Conservation (phyloP, 192 early-diverging fungal genomes). For the Rhizoclosmatium sp. region DNA sequence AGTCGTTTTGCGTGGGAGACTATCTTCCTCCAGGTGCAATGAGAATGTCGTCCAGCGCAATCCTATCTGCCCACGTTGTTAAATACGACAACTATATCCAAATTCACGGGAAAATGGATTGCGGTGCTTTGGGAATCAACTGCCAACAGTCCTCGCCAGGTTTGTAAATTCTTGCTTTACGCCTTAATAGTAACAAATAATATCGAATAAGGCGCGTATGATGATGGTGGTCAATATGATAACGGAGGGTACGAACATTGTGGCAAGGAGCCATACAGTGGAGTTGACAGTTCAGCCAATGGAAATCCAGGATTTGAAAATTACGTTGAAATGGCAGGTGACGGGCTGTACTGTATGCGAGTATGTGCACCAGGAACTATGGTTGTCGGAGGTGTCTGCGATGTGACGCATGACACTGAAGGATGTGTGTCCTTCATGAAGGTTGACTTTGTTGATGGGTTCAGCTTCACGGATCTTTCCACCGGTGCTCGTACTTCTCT, state of each 20-base stretch:
- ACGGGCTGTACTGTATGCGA: slow-evolving; percentile 2
- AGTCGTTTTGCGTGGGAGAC: slow-evolving; percentile 40
- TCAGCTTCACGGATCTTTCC: background rate
- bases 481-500: background rate
- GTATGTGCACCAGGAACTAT: background rate
- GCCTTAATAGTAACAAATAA: no score
- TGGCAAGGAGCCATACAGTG: slow-evolving; percentile 2
- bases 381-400: slow-evolving; percentile 27
- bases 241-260: background rate
- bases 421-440: slow-evolving; percentile 30
- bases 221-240: slow-evolving; percentile 30
- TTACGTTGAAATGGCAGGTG: slow-evolving; percentile 28
- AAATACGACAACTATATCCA: slow-evolving; percentile 24
- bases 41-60: slow-evolving; percentile 23
- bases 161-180: background rate
- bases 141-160: slow-evolving; percentile 24
- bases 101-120: slow-evolving; percentile 37
- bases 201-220: slow-evolving; percentile 13
- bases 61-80: slow-evolving; percentile 38
- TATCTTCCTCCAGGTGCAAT: slow-evolving; percentile 36
- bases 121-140: slow-evolving; percentile 35
- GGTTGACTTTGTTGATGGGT: background rate
- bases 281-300: background rate
- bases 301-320: slow-evolving; percentile 10
- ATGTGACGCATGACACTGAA: slow-evolving; percentile 40